Evolutionary conservation across 1,284 basidiomycete species (phyloP), one percentile per base, ranked within the genome.

Genomic region (Butyriboletus appendiculatus): DNA sequence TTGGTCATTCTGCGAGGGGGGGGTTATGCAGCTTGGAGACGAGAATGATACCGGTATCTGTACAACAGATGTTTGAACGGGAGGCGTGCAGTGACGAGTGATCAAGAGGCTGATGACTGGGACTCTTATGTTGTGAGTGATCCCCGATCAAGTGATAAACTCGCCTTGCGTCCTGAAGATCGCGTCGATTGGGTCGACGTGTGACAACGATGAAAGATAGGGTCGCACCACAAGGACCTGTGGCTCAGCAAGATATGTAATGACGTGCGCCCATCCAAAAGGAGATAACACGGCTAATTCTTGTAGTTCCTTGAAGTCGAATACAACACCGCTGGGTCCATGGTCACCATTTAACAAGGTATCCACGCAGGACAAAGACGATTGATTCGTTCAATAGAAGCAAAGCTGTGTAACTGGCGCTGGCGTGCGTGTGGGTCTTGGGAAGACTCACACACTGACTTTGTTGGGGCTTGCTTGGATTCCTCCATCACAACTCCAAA

Each of bases 401-500:
- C 28, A 28, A 28, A 28, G 28, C 10, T 28, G 28, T 28, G 28
- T 28, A 4, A 28, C 10, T 28, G 9, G 28, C n/a, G n/a, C n/a
- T n/a, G n/a, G n/a, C n/a, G n/a, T n/a, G 24, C 6, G 24, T 24
- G 24, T 24, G 24, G 24, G 24, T 24, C 24, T 24, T 24, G 24
- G 24, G 24, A 24, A 24, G 24, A 24, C 28, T 28, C 3, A 28
- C 3, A 28, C 10, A 28, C 10, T 28, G 28, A 28, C 28, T 11
- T 28, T 28, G 10, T 28, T 28, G 28, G 10, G 28, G 28, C 10
- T 28, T 28, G 28, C 28, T 28, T 28, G 26, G 26, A 7, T 26
- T 3, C 24, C 16, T 7, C 15, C 44, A 48, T 33, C 55, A 68
- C 64, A 56, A 48, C 47, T 5, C 54, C 69, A 62, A 69, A 65